These are phyloP conservation scores for Ascosphaera pollenicola DNA, from an alignment of 2,329 filamentous ascomycete genomes.

Conservation along the genomic window DNA sequence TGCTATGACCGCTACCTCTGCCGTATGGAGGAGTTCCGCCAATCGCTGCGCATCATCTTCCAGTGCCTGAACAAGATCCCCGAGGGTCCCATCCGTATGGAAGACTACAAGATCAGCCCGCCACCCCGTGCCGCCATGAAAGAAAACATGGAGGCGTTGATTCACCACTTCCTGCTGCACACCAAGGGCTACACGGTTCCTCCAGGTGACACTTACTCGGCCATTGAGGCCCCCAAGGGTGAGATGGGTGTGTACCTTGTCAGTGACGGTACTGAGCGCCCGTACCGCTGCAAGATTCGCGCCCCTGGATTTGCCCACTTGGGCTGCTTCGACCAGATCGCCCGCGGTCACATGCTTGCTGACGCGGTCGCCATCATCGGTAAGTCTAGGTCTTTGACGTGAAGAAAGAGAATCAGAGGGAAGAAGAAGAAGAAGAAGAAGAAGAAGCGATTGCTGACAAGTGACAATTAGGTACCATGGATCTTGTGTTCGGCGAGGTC, in stretches of 20 bases:
- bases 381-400: conserved; percentile 10
- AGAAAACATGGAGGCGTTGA: conserved; percentile 99
- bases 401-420: too few species aligned
- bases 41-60: conserved; percentile 93
- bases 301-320: conserved; percentile 94
- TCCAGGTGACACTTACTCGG: conserved; percentile 92
- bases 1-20: conserved; percentile 98
- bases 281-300: conserved; percentile 93
- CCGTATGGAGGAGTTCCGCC: conserved; percentile 99
- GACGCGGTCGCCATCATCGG: conserved; percentile 92
- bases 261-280: conserved; percentile 85
- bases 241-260: conserved; percentile 98
- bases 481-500: conserved; percentile 63
- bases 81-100: conserved; percentile 73
- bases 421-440: too few species aligned
- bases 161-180: conserved; percentile 97
- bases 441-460: background rate
- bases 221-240: conserved; percentile 98
- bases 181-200: conserved; percentile 97
- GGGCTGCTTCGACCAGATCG: conserved; percentile 80
- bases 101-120: conserved; percentile 96
- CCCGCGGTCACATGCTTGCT: conserved; percentile 77
- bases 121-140: conserved; percentile 98
- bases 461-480: conserved; percentile 37
- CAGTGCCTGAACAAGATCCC: conserved; percentile 99